phyloP scores from a whole-genome alignment of 2,329 filamentous ascomycete species.

The Clonostachys rhizophaga region DNA sequence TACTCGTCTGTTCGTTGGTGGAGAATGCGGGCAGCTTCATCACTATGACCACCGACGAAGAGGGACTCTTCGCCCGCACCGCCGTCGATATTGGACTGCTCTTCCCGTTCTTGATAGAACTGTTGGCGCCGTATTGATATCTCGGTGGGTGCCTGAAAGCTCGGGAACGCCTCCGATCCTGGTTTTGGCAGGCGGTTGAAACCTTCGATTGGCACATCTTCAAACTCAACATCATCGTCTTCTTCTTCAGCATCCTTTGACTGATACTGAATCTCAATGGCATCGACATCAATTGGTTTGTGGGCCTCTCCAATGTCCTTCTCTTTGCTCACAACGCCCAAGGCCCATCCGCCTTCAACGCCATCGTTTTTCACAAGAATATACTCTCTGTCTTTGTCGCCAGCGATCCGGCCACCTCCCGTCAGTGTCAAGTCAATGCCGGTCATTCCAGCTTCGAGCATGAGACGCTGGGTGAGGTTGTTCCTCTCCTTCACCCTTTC shows the following conservation, averaged over 20 bases:
- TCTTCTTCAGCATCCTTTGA: conserved; percentile 55
- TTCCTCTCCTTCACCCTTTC: conserved; percentile 91
- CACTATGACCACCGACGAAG: conserved; percentile 27
- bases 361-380: conserved; percentile 94
- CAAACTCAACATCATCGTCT: conserved; percentile 77
- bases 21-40: conserved; percentile 8
- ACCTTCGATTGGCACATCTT: conserved; percentile 89
- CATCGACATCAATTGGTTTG: conserved; percentile 91
- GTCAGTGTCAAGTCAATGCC: conserved; percentile 67
- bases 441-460: conserved; percentile 90
- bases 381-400: conserved; percentile 89
- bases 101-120: conserved; percentile 9
- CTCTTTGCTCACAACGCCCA: conserved; percentile 86
- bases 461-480: conserved; percentile 87
- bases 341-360: conserved; percentile 90
- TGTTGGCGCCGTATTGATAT: conserved; percentile 16
- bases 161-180: conserved; percentile 10
- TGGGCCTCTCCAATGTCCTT: conserved; percentile 75
- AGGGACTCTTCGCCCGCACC: conserved; percentile 44
- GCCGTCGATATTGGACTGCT: conserved; percentile 12
- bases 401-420: conserved; percentile 63
- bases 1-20: conserved; percentile 27
- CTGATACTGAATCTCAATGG: conserved; percentile 50
- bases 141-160: conserved; percentile 15
- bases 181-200: conserved; percentile 75